Conservation (phyloP, 1,139 yeast species). For the Arxiozyma heterogenica region DNA sequence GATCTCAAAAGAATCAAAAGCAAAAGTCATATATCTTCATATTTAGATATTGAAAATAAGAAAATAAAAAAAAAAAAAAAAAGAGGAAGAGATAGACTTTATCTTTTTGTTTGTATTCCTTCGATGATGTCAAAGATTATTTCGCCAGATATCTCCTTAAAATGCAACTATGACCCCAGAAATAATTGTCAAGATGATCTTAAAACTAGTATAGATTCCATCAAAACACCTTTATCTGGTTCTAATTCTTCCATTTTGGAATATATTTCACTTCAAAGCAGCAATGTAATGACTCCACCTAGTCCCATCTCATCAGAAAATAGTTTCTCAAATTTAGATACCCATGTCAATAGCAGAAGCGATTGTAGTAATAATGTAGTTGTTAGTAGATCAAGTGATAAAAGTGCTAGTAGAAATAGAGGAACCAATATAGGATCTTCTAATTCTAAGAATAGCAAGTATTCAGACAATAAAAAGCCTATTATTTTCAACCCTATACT, state of each 20-base stretch:
- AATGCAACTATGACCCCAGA: too few relatives aligned
- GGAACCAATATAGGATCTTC: not conserved
- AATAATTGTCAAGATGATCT: not conserved
- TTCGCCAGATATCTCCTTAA: too few relatives aligned
- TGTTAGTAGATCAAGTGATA: too few relatives aligned
- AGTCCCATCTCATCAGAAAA: conserved; percentile 1
- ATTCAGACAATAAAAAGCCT: not conserved
- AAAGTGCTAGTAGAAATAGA: not conserved
- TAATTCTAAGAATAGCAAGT: too few relatives aligned
- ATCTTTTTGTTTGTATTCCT: too few relatives aligned
- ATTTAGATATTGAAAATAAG: too few relatives aligned
- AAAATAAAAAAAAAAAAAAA: too few relatives aligned
- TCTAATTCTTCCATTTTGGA: not conserved
- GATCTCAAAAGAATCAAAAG: too few relatives aligned
- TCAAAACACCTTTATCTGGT: conserved; percentile 1
- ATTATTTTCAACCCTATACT: not conserved
- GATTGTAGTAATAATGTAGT: not conserved
- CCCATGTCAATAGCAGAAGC: not conserved
- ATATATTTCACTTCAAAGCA: conserved; percentile 1
- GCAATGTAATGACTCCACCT: not conserved
- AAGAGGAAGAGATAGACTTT: too few relatives aligned
- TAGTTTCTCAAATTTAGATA: not conserved
- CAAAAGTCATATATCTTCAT: too few relatives aligned
- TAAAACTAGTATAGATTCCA: not conserved
- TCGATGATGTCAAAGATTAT: too few relatives aligned